Percentiles rank a stretch among this genome's conserved stretches.
These are phyloP conservation scores for Starmerella sirachaensis DNA, from an alignment of 805 yeast species.

Conservation along the genomic window DNA sequence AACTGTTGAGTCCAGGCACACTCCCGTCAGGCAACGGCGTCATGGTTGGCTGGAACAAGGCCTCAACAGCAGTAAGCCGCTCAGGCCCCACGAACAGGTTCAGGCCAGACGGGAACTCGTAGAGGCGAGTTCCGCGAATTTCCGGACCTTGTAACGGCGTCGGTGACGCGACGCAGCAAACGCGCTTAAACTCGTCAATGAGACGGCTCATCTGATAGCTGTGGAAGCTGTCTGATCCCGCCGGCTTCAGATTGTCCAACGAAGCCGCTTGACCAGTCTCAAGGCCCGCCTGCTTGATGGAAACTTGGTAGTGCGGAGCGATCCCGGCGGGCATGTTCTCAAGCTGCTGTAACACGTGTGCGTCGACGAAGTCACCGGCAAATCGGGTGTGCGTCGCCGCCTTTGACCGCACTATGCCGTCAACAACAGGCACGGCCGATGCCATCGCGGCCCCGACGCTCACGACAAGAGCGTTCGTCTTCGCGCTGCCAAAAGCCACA, in stretches of 20 bases:
- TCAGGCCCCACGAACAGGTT: slow-evolving; percentile 41
- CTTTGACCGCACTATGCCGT: slow-evolving; percentile 22
- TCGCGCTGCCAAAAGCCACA: slow-evolving; percentile 75
- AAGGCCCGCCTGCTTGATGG: slow-evolving; percentile 25
- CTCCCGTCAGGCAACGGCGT: slow-evolving; percentile 35
- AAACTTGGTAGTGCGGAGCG: slow-evolving; percentile 29
- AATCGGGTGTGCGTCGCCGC: slow-evolving; percentile 55
- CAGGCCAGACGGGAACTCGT: slow-evolving; percentile 49
- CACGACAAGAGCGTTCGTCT: slow-evolving; percentile 75
- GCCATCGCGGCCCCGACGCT: slow-evolving; percentile 74
- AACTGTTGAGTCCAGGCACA: slow-evolving; percentile 33
- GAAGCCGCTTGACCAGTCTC: slow-evolving; percentile 8
- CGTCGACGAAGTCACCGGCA: slow-evolving; percentile 76
- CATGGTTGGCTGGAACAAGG: slow-evolving; percentile 54
- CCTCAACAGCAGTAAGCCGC: slow-evolving; percentile 47
- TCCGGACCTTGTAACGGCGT: slow-evolving; percentile 19
- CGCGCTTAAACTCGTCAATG: slow-evolving; percentile 67
- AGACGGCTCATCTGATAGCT: slow-evolving; percentile 47
- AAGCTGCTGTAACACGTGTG: slow-evolving; percentile 44
- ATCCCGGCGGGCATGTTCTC: slow-evolving; percentile 29
- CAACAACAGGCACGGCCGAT: slow-evolving; percentile 44
- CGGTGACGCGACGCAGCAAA: slow-evolving; percentile 11
- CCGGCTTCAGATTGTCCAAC: slow-evolving; percentile 5
- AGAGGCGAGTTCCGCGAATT: slow-evolving; percentile 39
- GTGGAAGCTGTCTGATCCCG: slow-evolving; percentile 33